phyloP scores from a whole-genome alignment of 2,329 filamentous ascomycete genomes.

The Ceratocystis alfenasii region DNA sequence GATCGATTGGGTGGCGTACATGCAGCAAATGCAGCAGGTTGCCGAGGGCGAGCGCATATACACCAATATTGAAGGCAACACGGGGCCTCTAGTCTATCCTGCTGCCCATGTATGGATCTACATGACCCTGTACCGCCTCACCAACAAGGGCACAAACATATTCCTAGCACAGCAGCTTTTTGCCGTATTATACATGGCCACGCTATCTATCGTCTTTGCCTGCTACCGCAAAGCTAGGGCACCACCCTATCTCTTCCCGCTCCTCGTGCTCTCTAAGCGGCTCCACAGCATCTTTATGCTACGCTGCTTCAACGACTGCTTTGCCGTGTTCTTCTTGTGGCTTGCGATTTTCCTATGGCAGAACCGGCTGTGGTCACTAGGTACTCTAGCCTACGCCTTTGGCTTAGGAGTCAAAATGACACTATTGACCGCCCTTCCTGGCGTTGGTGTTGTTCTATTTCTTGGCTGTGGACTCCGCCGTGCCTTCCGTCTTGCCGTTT shows the following conservation, averaged over 20 bases:
- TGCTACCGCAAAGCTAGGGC: constrained; percentile 70
- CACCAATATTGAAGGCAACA: constrained; percentile 69
- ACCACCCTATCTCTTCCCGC: constrained; percentile 75
- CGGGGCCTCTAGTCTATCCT: constrained; percentile 89
- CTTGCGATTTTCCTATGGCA: constrained; percentile 68
- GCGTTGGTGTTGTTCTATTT: constrained; percentile 63
- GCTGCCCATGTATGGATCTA: constrained; percentile 91
- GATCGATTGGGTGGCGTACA: constrained; percentile 95
- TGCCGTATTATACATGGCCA: constrained; percentile 62
- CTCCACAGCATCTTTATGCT: constrained; percentile 89
- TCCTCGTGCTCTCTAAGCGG: constrained; percentile 80
- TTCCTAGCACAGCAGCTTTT: constrained; percentile 75
- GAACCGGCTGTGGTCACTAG: constrained; percentile 59
- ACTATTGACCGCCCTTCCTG: constrained; percentile 68
- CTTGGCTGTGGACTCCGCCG: constrained; percentile 58
- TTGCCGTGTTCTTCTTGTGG: constrained; percentile 76
- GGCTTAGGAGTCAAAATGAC: constrained; percentile 95
- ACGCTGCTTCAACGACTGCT: constrained; percentile 90
- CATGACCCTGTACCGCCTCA: constrained; percentile 63
- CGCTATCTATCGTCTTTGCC: constrained; percentile 63
- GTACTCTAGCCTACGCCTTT: constrained; percentile 58
- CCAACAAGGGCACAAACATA: constrained; percentile 64
- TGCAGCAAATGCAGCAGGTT: constrained; percentile 79
- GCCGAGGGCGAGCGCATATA: constrained; percentile 82
- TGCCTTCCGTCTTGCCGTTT: constrained; percentile 55